Evolutionary conservation across 1,284 basidiomycete genomes (phyloP), one percentile per base, ranked within the genome.

Genomic region (Microbotryomycetes sp.): DNA sequence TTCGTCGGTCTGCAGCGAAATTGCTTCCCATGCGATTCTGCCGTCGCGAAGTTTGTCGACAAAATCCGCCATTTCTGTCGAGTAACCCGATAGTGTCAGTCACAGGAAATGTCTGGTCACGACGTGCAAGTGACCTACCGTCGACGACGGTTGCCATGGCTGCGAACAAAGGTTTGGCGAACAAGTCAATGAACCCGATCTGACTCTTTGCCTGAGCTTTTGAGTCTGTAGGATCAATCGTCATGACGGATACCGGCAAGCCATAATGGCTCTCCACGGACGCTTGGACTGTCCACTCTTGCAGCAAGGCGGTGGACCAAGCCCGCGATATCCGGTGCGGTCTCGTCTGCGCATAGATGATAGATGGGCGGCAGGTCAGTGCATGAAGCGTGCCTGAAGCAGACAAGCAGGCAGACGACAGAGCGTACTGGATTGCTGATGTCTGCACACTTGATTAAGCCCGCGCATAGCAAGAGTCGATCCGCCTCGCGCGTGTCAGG

Each of bases 361-460:
- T 46, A 30, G 23, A 5, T 5, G 6, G 42, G 15, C 31, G 51
- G 56, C 48, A n/a, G n/a, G 12, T 6, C n/a, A 12, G 7, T 64
- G 51, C 32, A 49, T n/a, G 16, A 56, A 51, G 36, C 47, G n/a
- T n/a, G n/a, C n/a, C n/a, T n/a, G n/a, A n/a, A n/a, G 50, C 48
- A 58, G 55, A 51, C 15, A 49, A 28, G 14, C 64, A 54, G 60
- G 23, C 36, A 54, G 30, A 36, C 12, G 81, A 87, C 32, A 25
- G 22, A 15, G 64, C 72, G 50, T 23, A 94, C 90, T 14, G 92
- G 92, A 75, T 97, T 97, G 74, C 89, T 92, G 73, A 97, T 97
- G 77, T 97, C 92, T 14, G 91, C 91, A 72, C 92, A 94, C 76
- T 97, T 97, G 76, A 97, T 86, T 55, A 97, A 79, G 4, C 88